phyloP scores from a whole-genome alignment of 1,284 basidiomycete genomes.

The Phaffia rhodozyma region DNA sequence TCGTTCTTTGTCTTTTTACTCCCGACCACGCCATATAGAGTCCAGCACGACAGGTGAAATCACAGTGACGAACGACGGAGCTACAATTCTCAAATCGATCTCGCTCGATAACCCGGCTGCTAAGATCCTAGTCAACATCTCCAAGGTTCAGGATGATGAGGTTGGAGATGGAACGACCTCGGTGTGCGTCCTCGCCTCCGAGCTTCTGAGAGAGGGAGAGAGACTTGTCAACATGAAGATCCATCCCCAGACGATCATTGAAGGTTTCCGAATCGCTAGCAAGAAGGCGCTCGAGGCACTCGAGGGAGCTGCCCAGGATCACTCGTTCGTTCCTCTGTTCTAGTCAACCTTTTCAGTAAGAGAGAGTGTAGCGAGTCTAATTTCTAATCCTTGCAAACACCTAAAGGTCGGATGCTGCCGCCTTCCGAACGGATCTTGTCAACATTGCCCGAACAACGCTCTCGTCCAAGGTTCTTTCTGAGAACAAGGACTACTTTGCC shows the following conservation, averaged over 20 bases:
- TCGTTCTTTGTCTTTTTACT: background rate
- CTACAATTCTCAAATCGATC: conserved; percentile 94
- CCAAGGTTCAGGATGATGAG: conserved; percentile 99
- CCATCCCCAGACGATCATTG: conserved; percentile 98
- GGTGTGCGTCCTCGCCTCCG: conserved; percentile 86
- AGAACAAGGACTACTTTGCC: conserved; percentile 98
- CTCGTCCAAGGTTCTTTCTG: conserved; percentile 89
- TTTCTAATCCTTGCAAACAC: conserved; percentile 12
- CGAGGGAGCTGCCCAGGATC: conserved; percentile 67
- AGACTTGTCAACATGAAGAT: conserved; percentile 86
- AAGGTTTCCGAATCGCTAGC: conserved; percentile 91
- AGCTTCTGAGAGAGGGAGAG: conserved; percentile 88
- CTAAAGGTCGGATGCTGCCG: conserved; percentile 52
- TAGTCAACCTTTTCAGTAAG: background rate
- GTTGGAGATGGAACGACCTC: conserved; percentile 95
- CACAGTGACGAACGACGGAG: conserved; percentile 96
- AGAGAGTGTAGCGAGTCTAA: background rate
- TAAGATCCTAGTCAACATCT: conserved; percentile 98
- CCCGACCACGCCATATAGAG: conserved; percentile 42
- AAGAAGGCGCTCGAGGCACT: conserved; percentile 72
- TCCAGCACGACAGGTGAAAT: conserved; percentile 84
- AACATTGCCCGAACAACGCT: conserved; percentile 95
- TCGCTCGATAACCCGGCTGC: conserved; percentile 97
- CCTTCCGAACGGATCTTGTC: conserved; percentile 80
- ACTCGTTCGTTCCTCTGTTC: conserved; percentile 49